phyloP scores from a whole-genome alignment of 768 basidiomycete genomes.

The Lactarius tabidus region DNA sequence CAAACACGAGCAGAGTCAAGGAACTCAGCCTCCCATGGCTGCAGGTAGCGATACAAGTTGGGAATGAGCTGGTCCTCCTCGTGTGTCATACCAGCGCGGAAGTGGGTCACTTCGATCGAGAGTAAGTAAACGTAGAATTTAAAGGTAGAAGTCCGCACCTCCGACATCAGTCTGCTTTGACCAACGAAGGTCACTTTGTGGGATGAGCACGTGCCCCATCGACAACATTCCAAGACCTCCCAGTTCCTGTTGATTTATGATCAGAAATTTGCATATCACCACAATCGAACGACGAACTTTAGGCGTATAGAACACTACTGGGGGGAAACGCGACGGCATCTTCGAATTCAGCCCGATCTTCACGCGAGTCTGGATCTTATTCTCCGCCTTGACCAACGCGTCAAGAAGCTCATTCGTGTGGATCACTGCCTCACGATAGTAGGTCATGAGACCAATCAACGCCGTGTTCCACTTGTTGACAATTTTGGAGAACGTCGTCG shows the following conservation, averaged over 20 bases:
- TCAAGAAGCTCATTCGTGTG: slow-evolving; percentile 97
- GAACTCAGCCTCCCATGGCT: slow-evolving; percentile 98
- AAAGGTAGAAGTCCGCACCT: slow-evolving; percentile 39
- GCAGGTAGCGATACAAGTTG: slow-evolving; percentile 93
- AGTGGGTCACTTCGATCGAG: slow-evolving; percentile 81
- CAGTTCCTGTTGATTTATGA: slow-evolving; percentile 55
- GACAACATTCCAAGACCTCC: slow-evolving; percentile 99
- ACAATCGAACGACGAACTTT: slow-evolving; percentile 47
- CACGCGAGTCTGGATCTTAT: slow-evolving; percentile 99
- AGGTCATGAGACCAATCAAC: slow-evolving; percentile 94
- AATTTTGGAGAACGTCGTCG: slow-evolving; percentile 98
- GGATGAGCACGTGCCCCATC: slow-evolving; percentile 98
- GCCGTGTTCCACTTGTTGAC: slow-evolving; percentile 98
- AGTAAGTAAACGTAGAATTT: neutral
- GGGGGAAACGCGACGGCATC: slow-evolving; percentile 99
- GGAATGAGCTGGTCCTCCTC: slow-evolving; percentile 95
- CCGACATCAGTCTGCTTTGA: slow-evolving; percentile 97
- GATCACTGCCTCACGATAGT: slow-evolving; percentile 96
- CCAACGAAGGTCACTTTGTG: slow-evolving; percentile 96
- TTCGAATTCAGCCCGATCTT: slow-evolving; percentile 99
- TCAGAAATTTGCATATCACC: slow-evolving; percentile 9
- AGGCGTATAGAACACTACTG: slow-evolving; percentile 93
- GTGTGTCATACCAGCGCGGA: slow-evolving; percentile 98
- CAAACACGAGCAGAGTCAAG: slow-evolving; percentile 97
- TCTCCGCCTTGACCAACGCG: slow-evolving; percentile 95